Evolutionary conservation across 1,284 basidiomycete species (phyloP).

Genomic region (Cryptococcus depauperatus): DNA sequence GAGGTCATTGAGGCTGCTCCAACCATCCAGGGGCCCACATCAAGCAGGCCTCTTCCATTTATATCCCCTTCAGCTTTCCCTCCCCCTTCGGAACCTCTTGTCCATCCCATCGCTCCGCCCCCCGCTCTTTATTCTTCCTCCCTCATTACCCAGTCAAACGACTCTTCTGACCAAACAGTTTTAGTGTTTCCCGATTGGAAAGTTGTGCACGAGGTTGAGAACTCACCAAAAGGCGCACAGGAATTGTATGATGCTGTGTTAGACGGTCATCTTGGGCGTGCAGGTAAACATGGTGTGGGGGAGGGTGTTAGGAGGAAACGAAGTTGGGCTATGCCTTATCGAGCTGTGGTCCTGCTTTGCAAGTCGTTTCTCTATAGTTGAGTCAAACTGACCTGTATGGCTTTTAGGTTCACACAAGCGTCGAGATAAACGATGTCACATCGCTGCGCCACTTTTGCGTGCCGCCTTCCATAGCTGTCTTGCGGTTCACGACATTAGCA

Average conservation of each 20-base stretch:
- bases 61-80: constrained; percentile 32
- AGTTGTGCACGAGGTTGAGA: constrained; percentile 61
- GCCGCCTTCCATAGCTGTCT: constrained; percentile 34
- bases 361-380: constrained; percentile 33
- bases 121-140: constrained; percentile 61
- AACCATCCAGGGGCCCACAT: constrained; percentile 2
- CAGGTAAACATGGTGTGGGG: constrained; percentile 16
- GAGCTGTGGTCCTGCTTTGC: constrained; percentile 74
- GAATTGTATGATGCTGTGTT: constrained; percentile 59
- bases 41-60: constrained; percentile 23
- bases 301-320: constrained; percentile 47
- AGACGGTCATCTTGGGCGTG: constrained; percentile 49
- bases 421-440: constrained; percentile 79
- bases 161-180: constrained; percentile 58
- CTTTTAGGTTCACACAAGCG: constrained; percentile 75
- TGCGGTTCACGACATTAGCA: constrained; percentile 33
- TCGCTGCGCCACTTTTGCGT: constrained; percentile 75
- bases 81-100: constrained; percentile 20
- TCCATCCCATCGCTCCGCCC: constrained; percentile 36
- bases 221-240: constrained; percentile 56
- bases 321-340: constrained; percentile 56
- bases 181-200: constrained; percentile 87
- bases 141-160: constrained; percentile 67
- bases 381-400: not conserved
- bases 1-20: constrained; percentile 15